Percentiles rank a stretch among this genome's conserved stretches.
Conservation (phyloP, 75 land plant genomes). For the Selaginella moellendorffii region DNA sequence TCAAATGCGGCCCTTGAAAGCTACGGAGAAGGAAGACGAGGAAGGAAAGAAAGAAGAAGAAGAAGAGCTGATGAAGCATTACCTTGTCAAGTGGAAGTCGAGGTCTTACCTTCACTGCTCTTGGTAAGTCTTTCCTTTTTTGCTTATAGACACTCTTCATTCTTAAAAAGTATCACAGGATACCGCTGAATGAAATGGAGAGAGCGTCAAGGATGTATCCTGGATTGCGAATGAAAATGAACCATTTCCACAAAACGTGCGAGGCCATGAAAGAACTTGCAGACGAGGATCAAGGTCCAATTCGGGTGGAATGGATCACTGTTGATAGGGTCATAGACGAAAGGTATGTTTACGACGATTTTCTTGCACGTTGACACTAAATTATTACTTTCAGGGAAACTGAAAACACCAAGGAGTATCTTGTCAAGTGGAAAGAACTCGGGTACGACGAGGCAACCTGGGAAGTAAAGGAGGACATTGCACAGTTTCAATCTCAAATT, state of each 20-base stretch:
- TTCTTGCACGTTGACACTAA: neutral
- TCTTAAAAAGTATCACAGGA: constrained; percentile 29
- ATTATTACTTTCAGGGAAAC: constrained; percentile 28
- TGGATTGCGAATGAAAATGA: constrained; percentile 59
- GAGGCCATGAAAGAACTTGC: constrained; percentile 26
- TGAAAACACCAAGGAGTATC: constrained; percentile 54
- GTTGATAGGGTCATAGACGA: constrained; percentile 81
- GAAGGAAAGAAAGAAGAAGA: constrained; percentile 20
- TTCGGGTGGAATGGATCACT: constrained; percentile 95
- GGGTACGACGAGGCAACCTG: constrained; percentile 83
- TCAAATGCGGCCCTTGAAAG: constrained; percentile 52
- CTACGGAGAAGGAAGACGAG: constrained; percentile 24
- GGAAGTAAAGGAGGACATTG: constrained; percentile 85
- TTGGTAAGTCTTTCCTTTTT: constrained; percentile 38
- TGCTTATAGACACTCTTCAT: neutral
- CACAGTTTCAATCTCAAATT: constrained; percentile 70
- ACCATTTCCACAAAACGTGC: constrained; percentile 63
- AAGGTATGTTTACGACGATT: constrained; percentile 33
- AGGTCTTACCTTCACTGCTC: constrained; percentile 88
- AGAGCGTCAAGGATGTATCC: constrained; percentile 58
- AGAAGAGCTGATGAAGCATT: constrained; percentile 46
- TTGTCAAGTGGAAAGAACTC: constrained; percentile 96
- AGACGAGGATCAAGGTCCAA: constrained; percentile 79
- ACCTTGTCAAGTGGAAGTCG: constrained; percentile 93
- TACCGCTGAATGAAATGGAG: constrained; percentile 54